Evolutionary conservation across 345 rosid genomes (phyloP), one percentile per base, ranked within the genome.

Genomic region (Populus nigra): DNA sequence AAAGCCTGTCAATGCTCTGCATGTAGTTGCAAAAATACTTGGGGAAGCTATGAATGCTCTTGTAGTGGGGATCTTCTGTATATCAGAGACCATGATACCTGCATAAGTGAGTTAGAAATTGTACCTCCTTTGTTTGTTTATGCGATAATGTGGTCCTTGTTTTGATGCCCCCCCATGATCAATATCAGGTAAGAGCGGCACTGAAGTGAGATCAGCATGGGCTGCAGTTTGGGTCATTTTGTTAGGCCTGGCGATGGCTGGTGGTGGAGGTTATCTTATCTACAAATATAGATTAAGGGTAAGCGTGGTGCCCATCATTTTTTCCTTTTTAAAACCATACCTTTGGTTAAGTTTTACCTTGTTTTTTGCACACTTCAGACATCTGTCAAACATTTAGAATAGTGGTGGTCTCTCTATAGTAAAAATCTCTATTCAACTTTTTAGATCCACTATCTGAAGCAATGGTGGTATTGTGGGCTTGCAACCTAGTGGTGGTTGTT

Each of bases 1-100:
- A 92, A 89, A 88, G 97, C 96, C 5, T 96, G 99, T 77, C 99
- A 91, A 77, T 96, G 99, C 85, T 86, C 97, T 1, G 98, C 91
- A 79, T 96, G 99, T 85, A 91, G 87, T 85, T 96, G 99, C 85
- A 94, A 91, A 86, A 79, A 94, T 77, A 90, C 97, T 8, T 94
- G 98, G 98, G 98, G 98, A 68, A 91, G 97, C 81, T 94, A 89
- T 3, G 94, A 94, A 59, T 94, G 98, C 86, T 83, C 86, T 77
- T 94, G 98, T 80, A 88, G 98, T 23, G 91, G 92, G 29, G 94
- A 90, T 85, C 97, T 93, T 79, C 89, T 94, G 57, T 94, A 94
- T 76, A 94, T 94, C 39, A 87, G 90, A 84, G 98, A 94, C 80
- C 98, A 94, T 47, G 98, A 94, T 78, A 89, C 98, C 76, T 94